Conservation (phyloP, 1,284 basidiomycete species). For the Cutaneotrichosporon sp. region DNA sequence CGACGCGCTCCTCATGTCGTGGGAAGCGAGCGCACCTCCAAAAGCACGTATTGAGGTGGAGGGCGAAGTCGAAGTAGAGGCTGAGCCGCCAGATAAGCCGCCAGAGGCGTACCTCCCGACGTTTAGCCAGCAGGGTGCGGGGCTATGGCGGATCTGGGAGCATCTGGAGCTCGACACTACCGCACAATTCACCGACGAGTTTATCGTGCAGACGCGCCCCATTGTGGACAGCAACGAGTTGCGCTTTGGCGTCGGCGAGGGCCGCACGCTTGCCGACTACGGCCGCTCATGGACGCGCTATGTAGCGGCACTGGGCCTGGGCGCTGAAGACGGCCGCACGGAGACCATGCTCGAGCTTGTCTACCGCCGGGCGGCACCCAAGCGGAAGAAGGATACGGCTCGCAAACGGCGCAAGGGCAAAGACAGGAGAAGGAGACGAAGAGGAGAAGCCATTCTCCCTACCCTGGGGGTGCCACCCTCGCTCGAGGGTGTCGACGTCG, state of each 20-base stretch:
- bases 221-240: slow-evolving; percentile 50
- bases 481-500: neutral
- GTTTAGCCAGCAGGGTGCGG: slow-evolving; percentile 1
- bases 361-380: slow-evolving; percentile 44
- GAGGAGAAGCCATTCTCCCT: too few species aligned
- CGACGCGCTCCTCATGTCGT: slow-evolving; percentile 46
- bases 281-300: slow-evolving; percentile 42
- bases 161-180: slow-evolving; percentile 58
- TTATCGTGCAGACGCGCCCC: slow-evolving; percentile 60
- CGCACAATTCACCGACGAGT: slow-evolving; percentile 60
- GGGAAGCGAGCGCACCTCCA: neutral
- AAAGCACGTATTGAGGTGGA: neutral
- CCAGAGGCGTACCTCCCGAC: slow-evolving; percentile 5
- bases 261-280: slow-evolving; percentile 42
- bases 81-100: neutral
- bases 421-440: slow-evolving; percentile 7
- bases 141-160: slow-evolving; percentile 55
- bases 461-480: neutral
- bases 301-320: slow-evolving; percentile 45
- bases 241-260: slow-evolving; percentile 28
- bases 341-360: slow-evolving; percentile 51
- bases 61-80: neutral
- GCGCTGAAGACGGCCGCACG: slow-evolving; percentile 27
- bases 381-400: slow-evolving; percentile 27
- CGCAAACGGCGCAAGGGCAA: slow-evolving; percentile 14